Evolutionary conservation across 495 filamentous ascomycete species (phyloP).

Genomic region (Cetradonia linearis): DNA sequence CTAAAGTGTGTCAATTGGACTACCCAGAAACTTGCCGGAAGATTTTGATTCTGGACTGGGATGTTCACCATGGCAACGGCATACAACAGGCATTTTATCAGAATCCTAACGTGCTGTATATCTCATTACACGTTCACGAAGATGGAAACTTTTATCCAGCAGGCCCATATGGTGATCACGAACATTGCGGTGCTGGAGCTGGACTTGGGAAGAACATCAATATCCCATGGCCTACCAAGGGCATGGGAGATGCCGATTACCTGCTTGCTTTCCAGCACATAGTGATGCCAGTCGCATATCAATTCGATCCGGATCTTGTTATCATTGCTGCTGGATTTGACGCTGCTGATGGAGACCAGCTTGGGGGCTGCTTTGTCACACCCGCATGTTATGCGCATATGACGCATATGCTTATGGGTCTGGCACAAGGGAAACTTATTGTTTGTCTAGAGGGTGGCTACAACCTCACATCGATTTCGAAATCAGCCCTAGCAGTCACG

Average conservation of each 20-base stretch:
- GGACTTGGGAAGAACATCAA: slow-evolving; percentile 88
- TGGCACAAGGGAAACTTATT: slow-evolving; percentile 83
- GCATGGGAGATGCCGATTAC: slow-evolving; percentile 96
- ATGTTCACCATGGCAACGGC: slow-evolving; percentile 73
- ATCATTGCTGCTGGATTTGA: slow-evolving; percentile 95
- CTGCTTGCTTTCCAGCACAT: slow-evolving; percentile 91
- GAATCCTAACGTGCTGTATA: slow-evolving; percentile 90
- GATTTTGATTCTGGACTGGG: slow-evolving; percentile 86
- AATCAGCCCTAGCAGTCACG: slow-evolving; percentile 83
- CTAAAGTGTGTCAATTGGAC: slow-evolving; percentile 66
- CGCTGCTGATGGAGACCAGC: slow-evolving; percentile 81
- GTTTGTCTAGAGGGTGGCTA: slow-evolving; percentile 95
- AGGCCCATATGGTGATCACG: slow-evolving; percentile 59
- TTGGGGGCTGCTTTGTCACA: slow-evolving; percentile 85
- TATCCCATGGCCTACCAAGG: slow-evolving; percentile 83
- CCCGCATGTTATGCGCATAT: slow-evolving; percentile 92
- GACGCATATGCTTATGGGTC: slow-evolving; percentile 96
- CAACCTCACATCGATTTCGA: slow-evolving; percentile 82
- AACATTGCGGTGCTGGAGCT: slow-evolving; percentile 61
- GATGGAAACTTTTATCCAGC: slow-evolving; percentile 80
- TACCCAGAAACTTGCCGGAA: slow-evolving; percentile 73
- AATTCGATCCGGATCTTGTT: slow-evolving; percentile 91
- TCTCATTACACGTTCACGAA: slow-evolving; percentile 85
- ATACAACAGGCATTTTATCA: slow-evolving; percentile 94
- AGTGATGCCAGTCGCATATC: slow-evolving; percentile 90